phyloP scores from a whole-genome alignment of 306 rosid genomes.

The barrel medic (Medicago truncatula) region MtrunA17r5.0-ANR NC_053048.1:34176001-34176500 shows the following conservation, averaged over 20 bases:
- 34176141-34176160: constrained; percentile 75
- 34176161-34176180: constrained; percentile 99
- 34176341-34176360: background rate
- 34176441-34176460: constrained; percentile 22
- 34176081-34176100: constrained; percentile 97
- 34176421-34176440: constrained; percentile 1
- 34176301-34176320: too few relatives aligned
- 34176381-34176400: background rate
- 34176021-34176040: constrained; percentile 77
- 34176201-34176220: background rate
- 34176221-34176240: too few relatives aligned
- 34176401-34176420: background rate
- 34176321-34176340: too few relatives aligned
- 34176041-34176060: constrained; percentile 85
- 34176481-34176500: background rate
- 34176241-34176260: too few relatives aligned
- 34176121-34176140: constrained; percentile 73
- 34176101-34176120: constrained; percentile 93
- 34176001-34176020: constrained; percentile 74
- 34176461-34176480: constrained; percentile 4
- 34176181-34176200: constrained; percentile 70
- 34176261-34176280: too few relatives aligned
- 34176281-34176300: too few relatives aligned
- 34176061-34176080: constrained; percentile 95
- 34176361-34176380: background rate